These are phyloP conservation scores for Epichloe baconii DNA, from an alignment of 2,329 filamentous ascomycete genomes.

Conservation along the genomic window DNA sequence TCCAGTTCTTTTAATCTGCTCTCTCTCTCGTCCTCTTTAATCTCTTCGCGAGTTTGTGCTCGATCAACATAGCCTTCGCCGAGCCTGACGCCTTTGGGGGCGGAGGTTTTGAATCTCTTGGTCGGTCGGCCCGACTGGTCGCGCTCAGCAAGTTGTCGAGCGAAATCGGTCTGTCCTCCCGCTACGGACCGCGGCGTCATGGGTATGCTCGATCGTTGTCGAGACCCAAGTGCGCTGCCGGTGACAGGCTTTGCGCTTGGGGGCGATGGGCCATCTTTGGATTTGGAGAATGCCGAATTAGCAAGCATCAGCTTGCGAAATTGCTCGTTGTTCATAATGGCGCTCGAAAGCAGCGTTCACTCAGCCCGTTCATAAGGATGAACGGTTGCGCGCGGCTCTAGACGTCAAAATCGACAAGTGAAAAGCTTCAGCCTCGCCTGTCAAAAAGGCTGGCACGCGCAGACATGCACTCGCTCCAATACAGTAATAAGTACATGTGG, in stretches of 20 bases:
- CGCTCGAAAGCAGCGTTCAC: not conserved
- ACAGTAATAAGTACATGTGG: no score
- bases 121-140: constrained; percentile 39
- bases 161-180: constrained; percentile 53
- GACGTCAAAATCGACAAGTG: not conserved
- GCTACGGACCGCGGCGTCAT: constrained; percentile 80
- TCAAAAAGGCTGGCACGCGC: no score
- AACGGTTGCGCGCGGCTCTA: not conserved
- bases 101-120: constrained; percentile 67
- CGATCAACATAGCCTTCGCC: constrained; percentile 77
- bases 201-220: constrained; percentile 67
- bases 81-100: constrained; percentile 71
- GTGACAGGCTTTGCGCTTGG: constrained; percentile 14
- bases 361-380: not conserved
- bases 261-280: constrained; percentile 33
- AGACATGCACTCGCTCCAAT: no score
- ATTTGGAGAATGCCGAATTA: constrained; percentile 26
- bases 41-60: constrained; percentile 47
- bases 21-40: constrained; percentile 40
- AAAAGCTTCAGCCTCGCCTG: not conserved
- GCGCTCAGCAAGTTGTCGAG: constrained; percentile 69
- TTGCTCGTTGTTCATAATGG: constrained; percentile 82
- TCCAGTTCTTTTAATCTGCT: constrained; percentile 66
- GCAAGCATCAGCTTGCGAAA: constrained; percentile 67
- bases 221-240: constrained; percentile 54